Evolutionary conservation across 139 green algal species (phyloP).

Genomic region (Chlorella vulgaris): DNA sequence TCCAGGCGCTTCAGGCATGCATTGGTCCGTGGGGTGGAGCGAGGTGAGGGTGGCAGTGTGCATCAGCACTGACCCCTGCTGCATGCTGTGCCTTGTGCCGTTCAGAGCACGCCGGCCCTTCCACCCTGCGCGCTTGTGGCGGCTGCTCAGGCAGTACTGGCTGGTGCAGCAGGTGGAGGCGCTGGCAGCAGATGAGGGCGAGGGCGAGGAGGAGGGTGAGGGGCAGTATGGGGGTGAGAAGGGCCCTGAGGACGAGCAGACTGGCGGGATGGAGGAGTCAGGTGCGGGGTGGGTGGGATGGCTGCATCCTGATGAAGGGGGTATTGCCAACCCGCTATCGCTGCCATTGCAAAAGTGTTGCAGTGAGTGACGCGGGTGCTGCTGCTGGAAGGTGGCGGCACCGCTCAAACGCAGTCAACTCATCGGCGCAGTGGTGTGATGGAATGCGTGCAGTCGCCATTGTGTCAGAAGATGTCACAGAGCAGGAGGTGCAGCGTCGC

Average conservation of each 20-base stretch:
- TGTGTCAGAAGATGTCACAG: not conserved
- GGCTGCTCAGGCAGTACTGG: conserved; percentile 56
- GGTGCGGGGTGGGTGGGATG: not conserved
- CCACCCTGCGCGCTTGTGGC: conserved; percentile 72
- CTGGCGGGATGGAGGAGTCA: not conserved
- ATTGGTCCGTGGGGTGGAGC: too few species aligned
- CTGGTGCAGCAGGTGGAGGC: conserved; percentile 52
- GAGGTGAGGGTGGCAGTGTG: not conserved
- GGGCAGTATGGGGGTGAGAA: not conserved
- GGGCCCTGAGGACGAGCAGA: not conserved
- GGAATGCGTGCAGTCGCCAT: conserved; percentile 1
- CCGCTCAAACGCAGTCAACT: too few species aligned
- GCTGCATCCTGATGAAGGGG: not conserved
- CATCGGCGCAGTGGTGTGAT: too few species aligned
- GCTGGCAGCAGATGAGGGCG: conserved; percentile 26
- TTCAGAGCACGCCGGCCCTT: conserved; percentile 63
- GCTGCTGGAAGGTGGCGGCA: too few species aligned
- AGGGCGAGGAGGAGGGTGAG: not conserved
- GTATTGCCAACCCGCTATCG: too few species aligned
- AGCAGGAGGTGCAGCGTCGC: not conserved
- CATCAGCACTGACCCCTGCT: not conserved
- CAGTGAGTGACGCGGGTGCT: too few species aligned
- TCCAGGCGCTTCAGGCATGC: not conserved
- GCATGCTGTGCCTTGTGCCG: not conserved
- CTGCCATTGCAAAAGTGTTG: too few species aligned